A percentile compares a stretch with the other conserved stretches of the same genome.
Evolutionary conservation across 129 eudicot species (phyloP).

Genomic region (Daucus carota): DNA sequence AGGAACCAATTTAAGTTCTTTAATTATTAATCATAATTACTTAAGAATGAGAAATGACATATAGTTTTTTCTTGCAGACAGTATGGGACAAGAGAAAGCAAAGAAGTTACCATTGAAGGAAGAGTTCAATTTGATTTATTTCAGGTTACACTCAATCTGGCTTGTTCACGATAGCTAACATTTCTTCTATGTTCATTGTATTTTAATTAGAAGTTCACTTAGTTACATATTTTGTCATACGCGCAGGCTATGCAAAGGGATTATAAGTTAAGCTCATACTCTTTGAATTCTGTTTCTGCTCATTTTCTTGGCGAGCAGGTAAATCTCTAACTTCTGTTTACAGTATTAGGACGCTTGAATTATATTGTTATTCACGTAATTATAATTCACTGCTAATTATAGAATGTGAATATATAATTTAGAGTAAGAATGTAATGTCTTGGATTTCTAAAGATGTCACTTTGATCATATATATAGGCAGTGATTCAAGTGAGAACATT

Average conservation of each 20-base stretch:
- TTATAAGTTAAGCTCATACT: constrained; percentile 90
- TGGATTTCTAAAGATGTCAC: not conserved
- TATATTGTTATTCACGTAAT: too few relatives aligned
- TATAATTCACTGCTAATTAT: not conserved
- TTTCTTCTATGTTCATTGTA: not conserved
- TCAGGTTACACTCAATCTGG: constrained; percentile 42
- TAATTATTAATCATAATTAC: not conserved
- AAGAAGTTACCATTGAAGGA: constrained; percentile 89
- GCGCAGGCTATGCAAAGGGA: constrained; percentile 94
- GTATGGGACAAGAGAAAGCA: constrained; percentile 90
- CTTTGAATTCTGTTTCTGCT: constrained; percentile 95
- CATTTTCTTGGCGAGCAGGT: constrained; percentile 97
- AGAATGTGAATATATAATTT: not conserved
- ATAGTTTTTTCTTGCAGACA: constrained; percentile 40
- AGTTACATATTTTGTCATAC: constrained; percentile 9
- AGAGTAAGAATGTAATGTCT: not conserved
- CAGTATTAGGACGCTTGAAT: not conserved
- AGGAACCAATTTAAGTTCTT: not conserved
- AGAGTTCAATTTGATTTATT: constrained; percentile 97
- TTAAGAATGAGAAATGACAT: not conserved
- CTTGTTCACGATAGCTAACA: not conserved
- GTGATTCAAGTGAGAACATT: too few relatives aligned
- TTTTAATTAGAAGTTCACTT: not conserved
- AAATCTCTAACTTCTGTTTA: constrained; percentile 4
- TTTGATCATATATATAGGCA: not conserved